These are phyloP conservation scores for Aspergillus arachidicola DNA, from an alignment of 2,329 filamentous ascomycete genomes.

Conservation along the genomic window DNA sequence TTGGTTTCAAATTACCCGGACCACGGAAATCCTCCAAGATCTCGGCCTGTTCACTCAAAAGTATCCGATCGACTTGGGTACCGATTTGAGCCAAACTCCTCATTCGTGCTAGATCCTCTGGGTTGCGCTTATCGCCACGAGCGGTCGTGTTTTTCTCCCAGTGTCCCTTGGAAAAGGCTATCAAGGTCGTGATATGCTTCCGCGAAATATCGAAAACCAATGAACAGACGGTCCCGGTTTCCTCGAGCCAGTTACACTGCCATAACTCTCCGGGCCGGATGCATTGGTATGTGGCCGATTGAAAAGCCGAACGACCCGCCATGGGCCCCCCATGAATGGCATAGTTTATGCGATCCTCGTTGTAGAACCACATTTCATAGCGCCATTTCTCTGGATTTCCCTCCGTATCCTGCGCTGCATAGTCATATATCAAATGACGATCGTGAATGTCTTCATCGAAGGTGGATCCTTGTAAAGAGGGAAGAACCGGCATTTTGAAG, in stretches of 20 bases:
- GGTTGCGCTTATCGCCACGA: conserved; percentile 59
- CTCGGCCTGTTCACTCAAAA: conserved; percentile 58
- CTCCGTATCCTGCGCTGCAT: conserved; percentile 50
- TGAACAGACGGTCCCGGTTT: conserved; percentile 61
- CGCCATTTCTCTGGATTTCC: conserved; percentile 62
- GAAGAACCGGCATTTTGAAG: conserved; percentile 24
- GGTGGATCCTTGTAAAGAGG: conserved; percentile 24
- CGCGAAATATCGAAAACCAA: conserved; percentile 58
- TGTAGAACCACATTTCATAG: conserved; percentile 65
- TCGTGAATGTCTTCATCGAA: conserved; percentile 58
- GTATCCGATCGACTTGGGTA: conserved; percentile 52
- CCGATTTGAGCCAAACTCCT: conserved; percentile 55
- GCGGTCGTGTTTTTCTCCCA: conserved; percentile 57
- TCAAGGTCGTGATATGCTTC: conserved; percentile 53
- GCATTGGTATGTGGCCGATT: conserved; percentile 59
- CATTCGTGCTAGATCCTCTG: conserved; percentile 56
- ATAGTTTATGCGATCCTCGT: conserved; percentile 58
- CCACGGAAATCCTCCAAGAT: conserved; percentile 56
- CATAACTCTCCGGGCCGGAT: conserved; percentile 60
- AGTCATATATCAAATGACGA: conserved; percentile 61
- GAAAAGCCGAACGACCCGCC: conserved; percentile 58
- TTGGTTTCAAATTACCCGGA: conserved; percentile 50
- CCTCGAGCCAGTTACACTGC: conserved; percentile 64
- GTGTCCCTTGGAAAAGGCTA: conserved; percentile 59
- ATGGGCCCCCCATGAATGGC: conserved; percentile 64